Evolutionary conservation across 768 basidiomycete species (phyloP).

Genomic region (Tricholoma matsutake): DNA sequence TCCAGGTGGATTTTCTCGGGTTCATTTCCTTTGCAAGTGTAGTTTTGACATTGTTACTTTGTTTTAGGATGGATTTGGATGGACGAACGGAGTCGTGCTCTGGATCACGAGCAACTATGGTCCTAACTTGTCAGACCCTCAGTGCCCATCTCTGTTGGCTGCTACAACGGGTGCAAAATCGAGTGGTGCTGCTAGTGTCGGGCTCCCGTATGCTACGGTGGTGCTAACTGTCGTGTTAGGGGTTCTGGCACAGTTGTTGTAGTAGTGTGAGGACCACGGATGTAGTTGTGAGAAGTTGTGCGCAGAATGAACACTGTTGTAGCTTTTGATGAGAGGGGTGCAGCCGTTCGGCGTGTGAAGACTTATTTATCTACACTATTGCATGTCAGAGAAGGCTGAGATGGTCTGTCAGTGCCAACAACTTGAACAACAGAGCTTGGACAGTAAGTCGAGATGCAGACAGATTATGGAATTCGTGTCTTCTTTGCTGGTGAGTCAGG

Average conservation of each 20-base stretch:
- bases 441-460: no score
- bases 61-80: conserved; percentile 71
- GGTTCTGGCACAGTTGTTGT: background rate
- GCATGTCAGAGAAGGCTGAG: no score
- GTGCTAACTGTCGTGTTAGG: background rate
- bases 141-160: conserved; percentile 51
- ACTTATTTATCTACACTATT: no score
- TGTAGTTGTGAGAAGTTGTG: no score
- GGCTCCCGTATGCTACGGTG: background rate
- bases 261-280: background rate
- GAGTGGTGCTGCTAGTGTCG: background rate
- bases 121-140: conserved; percentile 50
- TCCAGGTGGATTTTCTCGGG: conserved; percentile 48
- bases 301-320: no score
- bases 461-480: no score
- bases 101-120: conserved; percentile 75
- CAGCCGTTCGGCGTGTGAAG: no score
- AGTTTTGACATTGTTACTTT: background rate
- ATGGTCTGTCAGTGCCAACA: no score
- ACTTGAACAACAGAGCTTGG: no score
- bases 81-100: conserved; percentile 82
- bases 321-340: no score
- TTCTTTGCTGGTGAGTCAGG: no score
- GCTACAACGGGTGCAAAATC: background rate
- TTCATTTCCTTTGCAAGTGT: background rate